These are phyloP conservation scores for Lolium perenne DNA, from an alignment of 176 grass and related monocot genomes.

Conservation along the genomic window DNA sequence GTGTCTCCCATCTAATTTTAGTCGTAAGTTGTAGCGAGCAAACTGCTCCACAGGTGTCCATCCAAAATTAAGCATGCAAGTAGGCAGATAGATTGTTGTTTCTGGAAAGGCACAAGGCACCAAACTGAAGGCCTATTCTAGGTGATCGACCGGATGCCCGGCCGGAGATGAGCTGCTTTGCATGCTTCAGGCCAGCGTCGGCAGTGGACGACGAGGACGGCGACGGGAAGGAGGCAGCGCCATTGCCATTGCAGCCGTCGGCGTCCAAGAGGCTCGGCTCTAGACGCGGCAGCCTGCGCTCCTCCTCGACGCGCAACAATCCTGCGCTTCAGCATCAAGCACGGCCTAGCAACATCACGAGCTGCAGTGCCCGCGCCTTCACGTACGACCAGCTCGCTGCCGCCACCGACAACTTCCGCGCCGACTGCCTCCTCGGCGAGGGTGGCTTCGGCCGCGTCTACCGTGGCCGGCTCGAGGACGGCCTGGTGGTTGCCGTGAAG, in stretches of 20 bases:
- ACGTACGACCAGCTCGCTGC: conserved; percentile 36
- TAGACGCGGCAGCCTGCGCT: not conserved
- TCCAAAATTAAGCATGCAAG: not conserved
- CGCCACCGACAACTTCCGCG: conserved; percentile 39
- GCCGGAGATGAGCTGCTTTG: conserved; percentile 44
- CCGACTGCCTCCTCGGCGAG: conserved; percentile 46
- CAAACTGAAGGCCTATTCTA: not conserved
- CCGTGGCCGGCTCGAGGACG: conserved; percentile 20
- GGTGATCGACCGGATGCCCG: not conserved
- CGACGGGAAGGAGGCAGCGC: not conserved
- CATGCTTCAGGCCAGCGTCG: conserved; percentile 44
- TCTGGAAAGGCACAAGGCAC: not conserved
- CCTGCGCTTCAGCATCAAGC: not conserved
- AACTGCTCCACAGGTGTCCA: not conserved
- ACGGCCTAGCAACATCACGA: not conserved
- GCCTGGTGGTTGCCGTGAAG: conserved; percentile 38
- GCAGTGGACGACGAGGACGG: conserved; percentile 13
- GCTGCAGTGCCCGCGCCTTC: conserved; percentile 35
- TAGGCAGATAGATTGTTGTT: not conserved
- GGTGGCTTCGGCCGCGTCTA: conserved; percentile 53
- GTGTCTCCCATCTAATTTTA: not conserved
- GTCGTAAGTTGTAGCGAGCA: not conserved
- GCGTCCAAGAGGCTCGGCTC: conserved; percentile 28
- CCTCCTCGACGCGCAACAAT: not conserved
- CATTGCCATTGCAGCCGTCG: not conserved